A percentile compares a stretch with the other conserved stretches of the same genome.
Evolutionary conservation across 2,329 filamentous ascomycete genomes (phyloP).

Genomic region (Gnomoniopsis sp.): DNA sequence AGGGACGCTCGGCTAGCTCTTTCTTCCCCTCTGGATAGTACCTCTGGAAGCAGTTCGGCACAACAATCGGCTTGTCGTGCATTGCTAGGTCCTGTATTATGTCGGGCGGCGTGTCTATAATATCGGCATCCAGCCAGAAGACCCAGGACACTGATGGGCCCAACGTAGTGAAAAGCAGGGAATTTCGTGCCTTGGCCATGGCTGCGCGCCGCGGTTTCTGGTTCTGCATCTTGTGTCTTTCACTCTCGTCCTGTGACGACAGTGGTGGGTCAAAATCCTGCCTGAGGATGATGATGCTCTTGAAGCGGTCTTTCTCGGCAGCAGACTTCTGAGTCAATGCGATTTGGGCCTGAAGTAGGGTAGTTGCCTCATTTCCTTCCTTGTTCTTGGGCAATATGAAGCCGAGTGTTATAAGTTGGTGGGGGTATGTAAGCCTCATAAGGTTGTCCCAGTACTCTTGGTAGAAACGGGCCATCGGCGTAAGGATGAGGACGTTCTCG

Average conservation of each 20-base stretch:
- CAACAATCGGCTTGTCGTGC: constrained; percentile 87
- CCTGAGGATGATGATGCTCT: constrained; percentile 87
- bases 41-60: constrained; percentile 92
- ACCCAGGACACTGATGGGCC: constrained; percentile 93
- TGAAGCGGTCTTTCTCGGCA: constrained; percentile 77
- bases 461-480: constrained; percentile 91
- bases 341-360: constrained; percentile 79
- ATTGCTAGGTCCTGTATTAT: constrained; percentile 88
- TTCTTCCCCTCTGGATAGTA: constrained; percentile 69
- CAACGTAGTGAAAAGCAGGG: constrained; percentile 89
- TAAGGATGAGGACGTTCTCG: constrained; percentile 87
- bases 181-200: constrained; percentile 93
- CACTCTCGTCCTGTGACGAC: constrained; percentile 75
- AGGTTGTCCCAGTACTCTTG: constrained; percentile 95
- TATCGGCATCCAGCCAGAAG: constrained; percentile 90
- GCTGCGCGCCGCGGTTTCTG: constrained; percentile 82
- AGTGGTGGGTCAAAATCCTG: constrained; percentile 90
- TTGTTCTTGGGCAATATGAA: constrained; percentile 95
- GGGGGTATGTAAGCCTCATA: constrained; percentile 77
- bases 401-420: constrained; percentile 89
- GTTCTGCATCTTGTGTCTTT: constrained; percentile 87
- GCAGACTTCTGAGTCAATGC: constrained; percentile 77
- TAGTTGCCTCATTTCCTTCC: constrained; percentile 84
- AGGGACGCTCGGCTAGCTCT: constrained; percentile 72
- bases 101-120: constrained; percentile 79